phyloP scores from a whole-genome alignment of 2,329 filamentous ascomycete genomes.

The Neonectria faginata region DNA sequence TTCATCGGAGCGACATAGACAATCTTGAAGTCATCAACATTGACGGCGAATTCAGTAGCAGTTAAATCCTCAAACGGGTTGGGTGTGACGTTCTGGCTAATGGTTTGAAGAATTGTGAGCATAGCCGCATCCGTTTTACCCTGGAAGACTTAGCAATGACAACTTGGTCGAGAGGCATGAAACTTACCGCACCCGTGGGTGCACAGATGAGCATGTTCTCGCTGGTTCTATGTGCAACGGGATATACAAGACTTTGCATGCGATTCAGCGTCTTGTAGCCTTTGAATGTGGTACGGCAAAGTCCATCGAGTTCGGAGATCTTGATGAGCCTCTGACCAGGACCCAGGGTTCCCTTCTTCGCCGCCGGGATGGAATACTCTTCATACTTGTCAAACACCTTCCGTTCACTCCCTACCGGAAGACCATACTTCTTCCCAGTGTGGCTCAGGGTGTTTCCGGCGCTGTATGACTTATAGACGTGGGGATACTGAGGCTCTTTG shows the following conservation, averaged over 20 bases:
- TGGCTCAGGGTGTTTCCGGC: conserved; percentile 88
- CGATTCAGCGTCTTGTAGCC: conserved; percentile 94
- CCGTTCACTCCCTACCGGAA: conserved; percentile 81
- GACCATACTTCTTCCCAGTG: conserved; percentile 82
- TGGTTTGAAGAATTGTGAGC: conserved; percentile 91
- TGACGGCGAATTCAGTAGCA: conserved; percentile 83
- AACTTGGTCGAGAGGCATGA: neutral
- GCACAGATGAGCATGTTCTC: conserved; percentile 99
- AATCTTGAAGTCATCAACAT: conserved; percentile 92
- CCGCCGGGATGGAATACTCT: conserved; percentile 88
- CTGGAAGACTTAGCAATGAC: conserved; percentile 46
- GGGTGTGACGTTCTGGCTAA: conserved; percentile 86
- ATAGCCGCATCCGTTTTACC: conserved; percentile 99
- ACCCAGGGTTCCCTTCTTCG: conserved; percentile 79
- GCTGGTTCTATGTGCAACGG: conserved; percentile 92
- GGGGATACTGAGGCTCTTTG: conserved; percentile 84
- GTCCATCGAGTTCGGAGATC: conserved; percentile 85
- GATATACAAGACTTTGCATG: conserved; percentile 98
- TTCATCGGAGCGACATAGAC: conserved; percentile 99
- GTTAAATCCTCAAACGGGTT: conserved; percentile 80
- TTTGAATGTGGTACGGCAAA: conserved; percentile 92
- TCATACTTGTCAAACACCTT: conserved; percentile 83
- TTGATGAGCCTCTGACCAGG: conserved; percentile 79
- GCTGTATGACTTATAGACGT: conserved; percentile 87
- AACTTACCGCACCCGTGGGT: conserved; percentile 85